A percentile compares a stretch with the other conserved stretches of the same genome.
Evolutionary conservation across 169 alveolate species (phyloP).

Genomic region (Miamiensis avidus): DNA sequence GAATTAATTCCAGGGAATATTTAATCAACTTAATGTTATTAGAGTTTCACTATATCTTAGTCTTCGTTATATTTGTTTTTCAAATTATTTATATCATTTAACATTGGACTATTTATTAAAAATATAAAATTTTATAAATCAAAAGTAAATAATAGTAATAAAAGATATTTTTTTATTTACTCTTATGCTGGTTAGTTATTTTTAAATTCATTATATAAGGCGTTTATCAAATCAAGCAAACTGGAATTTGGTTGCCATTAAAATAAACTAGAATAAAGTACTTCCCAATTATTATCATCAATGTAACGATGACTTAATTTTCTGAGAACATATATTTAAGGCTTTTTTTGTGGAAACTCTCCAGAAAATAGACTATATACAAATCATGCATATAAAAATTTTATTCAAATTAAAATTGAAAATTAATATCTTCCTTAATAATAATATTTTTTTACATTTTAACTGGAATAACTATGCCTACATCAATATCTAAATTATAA

Average conservation of each 20-base stretch:
- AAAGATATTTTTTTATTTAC: not conserved
- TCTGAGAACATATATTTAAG: not conserved
- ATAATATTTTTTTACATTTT: too few species aligned
- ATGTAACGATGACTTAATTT: not conserved
- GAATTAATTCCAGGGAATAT: not conserved
- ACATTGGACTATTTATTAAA: not conserved
- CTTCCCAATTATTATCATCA: not conserved
- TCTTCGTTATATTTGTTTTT: not conserved
- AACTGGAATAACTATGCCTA: too few species aligned
- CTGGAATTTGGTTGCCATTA: not conserved
- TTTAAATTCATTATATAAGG: not conserved
- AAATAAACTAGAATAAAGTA: not conserved
- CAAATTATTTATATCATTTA: not conserved
- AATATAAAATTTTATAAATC: too few species aligned
- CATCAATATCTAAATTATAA: too few species aligned
- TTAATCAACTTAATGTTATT: too few species aligned
- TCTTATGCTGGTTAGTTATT: not conserved
- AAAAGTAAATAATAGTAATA: too few species aligned
- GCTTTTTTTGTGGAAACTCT: not conserved
- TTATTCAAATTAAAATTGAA: too few species aligned
- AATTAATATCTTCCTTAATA: too few species aligned
- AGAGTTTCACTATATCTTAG: too few species aligned
- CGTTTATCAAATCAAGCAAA: not conserved
- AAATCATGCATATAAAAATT: too few species aligned
- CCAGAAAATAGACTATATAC: not conserved